Base-by-base conservation (phyloP, 768 basidiomycete genomes). In the Crucibulum laeve region DNA sequence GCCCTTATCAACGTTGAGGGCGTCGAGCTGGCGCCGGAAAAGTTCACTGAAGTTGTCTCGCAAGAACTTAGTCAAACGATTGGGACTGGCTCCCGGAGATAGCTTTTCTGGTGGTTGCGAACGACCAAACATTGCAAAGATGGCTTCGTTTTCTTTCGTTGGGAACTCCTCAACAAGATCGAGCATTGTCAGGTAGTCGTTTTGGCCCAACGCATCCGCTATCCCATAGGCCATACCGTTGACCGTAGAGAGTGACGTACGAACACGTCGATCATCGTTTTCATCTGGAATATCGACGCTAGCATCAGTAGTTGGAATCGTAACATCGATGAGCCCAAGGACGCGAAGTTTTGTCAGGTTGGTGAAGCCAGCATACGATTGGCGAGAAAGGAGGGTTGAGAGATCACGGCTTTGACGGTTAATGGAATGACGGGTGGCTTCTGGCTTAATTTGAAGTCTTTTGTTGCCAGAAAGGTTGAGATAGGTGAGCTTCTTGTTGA, bases 381-480 rank as follows among this genome's bases (percentile, higher is more conserved):
- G 63, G 4, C 62, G 63, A 8, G n/a, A n/a, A n/a, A 46, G 57
- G 14, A 55, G 45, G 22, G 42, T 42, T 15, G 52, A 40, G 17
- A 46, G 47, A 38, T 49, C 61, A 43, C 51, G 46, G 51, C 54
- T 60, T 37, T 58, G 53, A 44, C 61, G 64, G 52, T 68, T 49
- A 48, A 48, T 53, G 1, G 48, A 52, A 1, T 52, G 57, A 59
- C 62, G 43, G 64, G 64, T 13, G 68, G 62, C 56, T 38, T 88
- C 86, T 0, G 87, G 84, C 62, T 91, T 95, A 73, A 99, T 97
- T 65, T 92, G 91, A 3, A 99, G 74, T 7, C 89, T 82, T 61
- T 96, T 95, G 70, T 99, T 99, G 4, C 96, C 96, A 0, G 96
- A 98, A 35, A 98, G 64, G 57, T 98, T 98, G 59, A 99, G 88